phyloP scores from a whole-genome alignment of 1,284 basidiomycete genomes.

The Boletus sp. region DNA sequence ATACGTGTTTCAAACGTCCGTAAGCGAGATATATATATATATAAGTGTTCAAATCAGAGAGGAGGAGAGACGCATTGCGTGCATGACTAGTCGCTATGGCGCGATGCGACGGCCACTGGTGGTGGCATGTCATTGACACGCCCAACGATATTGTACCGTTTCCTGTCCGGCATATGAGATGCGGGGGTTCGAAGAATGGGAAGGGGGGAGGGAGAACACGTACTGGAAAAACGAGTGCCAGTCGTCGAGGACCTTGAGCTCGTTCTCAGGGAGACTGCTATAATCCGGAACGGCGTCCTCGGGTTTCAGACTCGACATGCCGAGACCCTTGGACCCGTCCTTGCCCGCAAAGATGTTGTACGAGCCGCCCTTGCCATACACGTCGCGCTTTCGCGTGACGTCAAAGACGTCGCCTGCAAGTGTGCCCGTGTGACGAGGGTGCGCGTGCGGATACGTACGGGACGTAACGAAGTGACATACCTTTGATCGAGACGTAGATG shows the following conservation, averaged over 20 bases:
- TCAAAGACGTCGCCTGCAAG: constrained; percentile 73
- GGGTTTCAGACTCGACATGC: constrained; percentile 81
- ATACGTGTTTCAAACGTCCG: not conserved
- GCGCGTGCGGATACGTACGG: not conserved
- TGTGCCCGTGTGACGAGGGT: not conserved
- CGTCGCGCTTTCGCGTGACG: constrained; percentile 75
- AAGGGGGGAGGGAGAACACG: constrained; percentile 30
- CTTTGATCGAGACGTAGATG: constrained; percentile 88
- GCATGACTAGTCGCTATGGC: too few relatives aligned
- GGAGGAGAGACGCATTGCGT: too few relatives aligned
- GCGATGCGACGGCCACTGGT: constrained; percentile 29
- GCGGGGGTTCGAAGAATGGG: too few relatives aligned
- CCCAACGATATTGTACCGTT: constrained; percentile 84
- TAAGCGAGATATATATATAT: not conserved
- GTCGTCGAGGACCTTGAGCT: constrained; percentile 83
- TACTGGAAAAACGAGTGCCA: constrained; percentile 82
- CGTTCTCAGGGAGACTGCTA: constrained; percentile 68
- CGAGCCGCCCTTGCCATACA: constrained; percentile 71
- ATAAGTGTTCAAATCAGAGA: too few relatives aligned
- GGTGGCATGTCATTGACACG: constrained; percentile 51
- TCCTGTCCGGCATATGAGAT: constrained; percentile 36
- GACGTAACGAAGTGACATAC: constrained; percentile 34
- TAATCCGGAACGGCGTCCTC: constrained; percentile 92
- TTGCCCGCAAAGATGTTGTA: constrained; percentile 84
- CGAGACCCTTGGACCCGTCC: constrained; percentile 82